phyloP scores from a whole-genome alignment of 495 filamentous ascomycete species.

The Trichoderma parareesei region DNA sequence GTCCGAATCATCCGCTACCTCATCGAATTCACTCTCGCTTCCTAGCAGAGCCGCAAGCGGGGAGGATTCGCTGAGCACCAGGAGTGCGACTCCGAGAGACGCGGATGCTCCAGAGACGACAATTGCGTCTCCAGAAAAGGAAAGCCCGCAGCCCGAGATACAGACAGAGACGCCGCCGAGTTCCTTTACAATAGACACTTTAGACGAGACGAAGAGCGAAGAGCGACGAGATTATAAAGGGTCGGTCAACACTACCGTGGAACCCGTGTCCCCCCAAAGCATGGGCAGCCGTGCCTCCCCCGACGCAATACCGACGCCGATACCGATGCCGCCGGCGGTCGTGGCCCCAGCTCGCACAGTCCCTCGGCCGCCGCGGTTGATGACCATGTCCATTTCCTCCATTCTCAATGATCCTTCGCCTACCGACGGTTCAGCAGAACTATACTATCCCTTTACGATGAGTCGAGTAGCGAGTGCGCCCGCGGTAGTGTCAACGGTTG shows the following conservation, averaged over 20 bases:
- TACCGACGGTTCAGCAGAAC: not conserved
- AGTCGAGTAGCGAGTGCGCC: not conserved
- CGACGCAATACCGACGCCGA: not conserved
- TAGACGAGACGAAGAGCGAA: conserved; percentile 21
- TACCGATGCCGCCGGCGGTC: too few species aligned
- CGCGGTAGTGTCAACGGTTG: not conserved
- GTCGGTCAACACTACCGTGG: conserved; percentile 14
- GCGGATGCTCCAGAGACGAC: conserved; percentile 28
- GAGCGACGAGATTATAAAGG: conserved; percentile 16
- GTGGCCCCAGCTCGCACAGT: not conserved
- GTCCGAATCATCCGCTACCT: conserved; percentile 16
- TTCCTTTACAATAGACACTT: not conserved
- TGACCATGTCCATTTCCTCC: conserved; percentile 2
- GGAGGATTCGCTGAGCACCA: conserved; percentile 3
- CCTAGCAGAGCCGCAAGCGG: not conserved
- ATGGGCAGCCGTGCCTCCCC: not conserved
- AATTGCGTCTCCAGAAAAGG: conserved; percentile 32
- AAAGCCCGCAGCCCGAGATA: conserved; percentile 26
- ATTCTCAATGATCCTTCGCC: not conserved
- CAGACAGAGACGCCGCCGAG: conserved; percentile 32
- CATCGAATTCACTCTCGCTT: not conserved
- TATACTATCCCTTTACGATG: not conserved
- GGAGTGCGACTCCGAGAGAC: not conserved
- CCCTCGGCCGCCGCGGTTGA: not conserved
- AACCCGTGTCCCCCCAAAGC: conserved; percentile 11